phyloP scores from a whole-genome alignment of 805 yeast genomes.

The Candida nonsorbophila region DNA sequence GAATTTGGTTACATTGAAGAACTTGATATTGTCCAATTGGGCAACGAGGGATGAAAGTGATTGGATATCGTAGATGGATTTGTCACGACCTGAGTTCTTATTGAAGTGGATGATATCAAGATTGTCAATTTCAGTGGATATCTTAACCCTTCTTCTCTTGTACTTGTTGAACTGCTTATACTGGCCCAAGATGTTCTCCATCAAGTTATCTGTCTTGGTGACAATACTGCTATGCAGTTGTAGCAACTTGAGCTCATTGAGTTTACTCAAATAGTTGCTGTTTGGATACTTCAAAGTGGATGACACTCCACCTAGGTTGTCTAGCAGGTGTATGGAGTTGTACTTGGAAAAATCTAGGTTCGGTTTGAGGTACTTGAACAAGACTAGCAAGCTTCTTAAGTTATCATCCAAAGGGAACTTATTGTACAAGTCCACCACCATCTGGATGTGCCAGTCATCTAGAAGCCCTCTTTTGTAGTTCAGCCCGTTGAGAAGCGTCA shows the following conservation, averaged over 20 bases:
- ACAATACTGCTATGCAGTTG: too few relatives aligned
- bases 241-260: conserved; percentile 6
- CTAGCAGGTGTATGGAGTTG: conserved; percentile 12
- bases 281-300: conserved; percentile 15
- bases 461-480: conserved; percentile 12
- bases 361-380: conserved; percentile 17
- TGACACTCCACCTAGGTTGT: too few relatives aligned
- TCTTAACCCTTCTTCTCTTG: conserved; percentile 9
- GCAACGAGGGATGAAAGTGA: conserved; percentile 14
- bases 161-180: conserved; percentile 3
- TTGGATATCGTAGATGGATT: conserved; percentile 13
- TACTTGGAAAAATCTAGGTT: conserved; percentile 9
- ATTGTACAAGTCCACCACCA: conserved; percentile 18
- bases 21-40: conserved; percentile 12
- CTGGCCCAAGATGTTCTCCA: conserved; percentile 1
- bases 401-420: conserved; percentile 28
- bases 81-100: conserved; percentile 1
- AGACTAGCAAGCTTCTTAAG: conserved; percentile 15
- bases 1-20: conserved; percentile 9
- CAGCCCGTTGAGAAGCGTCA: conserved; percentile 11
- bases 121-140: conserved; percentile 5
- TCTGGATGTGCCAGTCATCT: conserved; percentile 31
- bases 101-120: conserved; percentile 8
- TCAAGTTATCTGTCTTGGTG: not conserved
- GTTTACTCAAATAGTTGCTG: conserved; percentile 6